A percentile compares a stretch with the other conserved stretches of the same genome.
Conservation (phyloP, 257 asterid species). For the Petunia secreta region DNA sequence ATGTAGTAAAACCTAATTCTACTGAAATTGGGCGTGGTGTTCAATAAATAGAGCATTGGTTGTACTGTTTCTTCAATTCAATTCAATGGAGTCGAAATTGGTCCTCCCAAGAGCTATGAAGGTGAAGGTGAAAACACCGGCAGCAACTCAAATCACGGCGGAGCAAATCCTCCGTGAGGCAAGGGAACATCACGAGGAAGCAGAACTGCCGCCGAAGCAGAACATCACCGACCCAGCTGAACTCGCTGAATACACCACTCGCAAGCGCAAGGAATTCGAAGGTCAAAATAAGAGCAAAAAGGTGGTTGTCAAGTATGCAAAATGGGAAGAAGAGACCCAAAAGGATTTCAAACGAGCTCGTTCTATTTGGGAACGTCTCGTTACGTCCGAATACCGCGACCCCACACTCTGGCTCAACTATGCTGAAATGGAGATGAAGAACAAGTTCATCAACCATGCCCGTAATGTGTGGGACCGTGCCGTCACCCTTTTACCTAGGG, state of each 20-base stretch:
- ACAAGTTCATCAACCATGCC: constrained; percentile 69
- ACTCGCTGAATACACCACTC: constrained; percentile 74
- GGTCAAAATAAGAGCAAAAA: constrained; percentile 76
- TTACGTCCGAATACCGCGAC: constrained; percentile 75
- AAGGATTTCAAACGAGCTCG: constrained; percentile 75
- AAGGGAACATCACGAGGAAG: constrained; percentile 76
- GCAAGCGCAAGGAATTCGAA: constrained; percentile 76
- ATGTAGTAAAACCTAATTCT: no score
- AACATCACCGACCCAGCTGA: constrained; percentile 73
- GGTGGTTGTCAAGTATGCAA: constrained; percentile 86
- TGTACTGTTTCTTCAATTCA: no score
- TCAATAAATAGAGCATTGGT: no score
- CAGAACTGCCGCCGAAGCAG: constrained; percentile 83
- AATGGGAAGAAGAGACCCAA: constrained; percentile 81
- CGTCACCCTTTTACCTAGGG: constrained; percentile 68
- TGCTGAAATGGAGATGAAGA: constrained; percentile 87
- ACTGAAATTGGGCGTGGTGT: no score
- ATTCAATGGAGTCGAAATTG: constrained; percentile 62
- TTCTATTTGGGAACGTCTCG: constrained; percentile 92
- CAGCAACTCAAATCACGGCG: constrained; percentile 76
- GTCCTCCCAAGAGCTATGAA: constrained; percentile 77
- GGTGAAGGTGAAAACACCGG: constrained; percentile 82
- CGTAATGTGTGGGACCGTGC: constrained; percentile 86
- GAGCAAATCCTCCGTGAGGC: constrained; percentile 89
- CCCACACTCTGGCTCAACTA: constrained; percentile 84